Conservation (phyloP, 2,329 filamentous ascomycete genomes). For the Ceratocystis cacaofunesta region DNA sequence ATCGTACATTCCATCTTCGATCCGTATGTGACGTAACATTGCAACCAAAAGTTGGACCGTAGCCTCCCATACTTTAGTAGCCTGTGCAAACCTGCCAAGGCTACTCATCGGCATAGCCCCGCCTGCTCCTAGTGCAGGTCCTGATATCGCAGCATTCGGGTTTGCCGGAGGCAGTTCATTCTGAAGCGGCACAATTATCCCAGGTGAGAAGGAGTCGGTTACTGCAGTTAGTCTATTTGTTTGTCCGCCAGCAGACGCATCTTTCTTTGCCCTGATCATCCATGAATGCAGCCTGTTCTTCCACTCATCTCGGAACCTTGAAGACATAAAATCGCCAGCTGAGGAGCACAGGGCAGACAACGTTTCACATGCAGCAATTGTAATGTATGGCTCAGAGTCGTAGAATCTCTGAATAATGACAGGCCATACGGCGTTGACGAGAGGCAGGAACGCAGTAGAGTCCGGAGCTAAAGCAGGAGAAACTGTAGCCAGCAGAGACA, state of each 20-base stretch:
- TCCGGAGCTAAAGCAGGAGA: conserved; percentile 57
- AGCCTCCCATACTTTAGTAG: conserved; percentile 49
- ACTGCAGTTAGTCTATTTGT: neutral
- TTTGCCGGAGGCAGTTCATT: neutral
- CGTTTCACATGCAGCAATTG: conserved; percentile 53
- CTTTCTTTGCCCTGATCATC: conserved; percentile 29
- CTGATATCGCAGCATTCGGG: neutral
- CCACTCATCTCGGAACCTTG: conserved; percentile 63
- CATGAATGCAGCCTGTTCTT: conserved; percentile 30
- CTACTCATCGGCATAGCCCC: conserved; percentile 21
- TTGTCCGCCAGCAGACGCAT: conserved; percentile 23
- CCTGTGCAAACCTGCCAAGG: conserved; percentile 45
- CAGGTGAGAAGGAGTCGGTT: neutral
- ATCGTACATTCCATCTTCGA: conserved; percentile 59
- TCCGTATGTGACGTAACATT: conserved; percentile 45
- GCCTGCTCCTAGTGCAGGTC: neutral
- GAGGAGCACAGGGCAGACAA: conserved; percentile 52
- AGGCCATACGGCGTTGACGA: conserved; percentile 85
- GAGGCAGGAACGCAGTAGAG: conserved; percentile 70
- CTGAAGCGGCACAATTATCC: conserved; percentile 5
- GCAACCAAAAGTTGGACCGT: conserved; percentile 42
- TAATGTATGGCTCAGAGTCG: conserved; percentile 53
- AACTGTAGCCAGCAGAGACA: conserved; percentile 61
- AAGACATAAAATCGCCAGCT: conserved; percentile 68
- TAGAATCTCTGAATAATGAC: conserved; percentile 55